phyloP scores from a whole-genome alignment of 2,329 filamentous ascomycete genomes.

The Botrytis squamosa region DNA sequence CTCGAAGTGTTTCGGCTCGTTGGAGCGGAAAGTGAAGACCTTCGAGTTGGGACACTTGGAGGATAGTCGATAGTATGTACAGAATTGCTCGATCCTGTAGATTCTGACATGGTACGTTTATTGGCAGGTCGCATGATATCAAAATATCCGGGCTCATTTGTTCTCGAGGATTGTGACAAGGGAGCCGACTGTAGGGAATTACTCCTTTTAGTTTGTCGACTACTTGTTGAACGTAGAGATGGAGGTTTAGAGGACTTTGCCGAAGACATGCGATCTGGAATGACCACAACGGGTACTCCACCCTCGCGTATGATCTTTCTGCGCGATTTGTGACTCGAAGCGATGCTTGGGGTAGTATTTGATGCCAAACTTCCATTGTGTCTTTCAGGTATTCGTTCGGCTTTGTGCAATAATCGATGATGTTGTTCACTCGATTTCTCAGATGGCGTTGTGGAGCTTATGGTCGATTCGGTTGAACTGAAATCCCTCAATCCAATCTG shows the following conservation, averaged over 20 bases:
- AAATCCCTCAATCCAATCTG: conserved; percentile 52
- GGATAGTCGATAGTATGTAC: conserved; percentile 60
- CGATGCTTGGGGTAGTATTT: conserved; percentile 49
- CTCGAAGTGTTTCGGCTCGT: conserved; percentile 58
- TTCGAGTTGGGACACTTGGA: conserved; percentile 55
- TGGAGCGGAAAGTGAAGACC: conserved; percentile 61
- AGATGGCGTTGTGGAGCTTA: conserved; percentile 46
- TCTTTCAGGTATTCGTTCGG: conserved; percentile 30
- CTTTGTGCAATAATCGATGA: conserved; percentile 34
- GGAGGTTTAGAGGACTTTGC: conserved; percentile 50
- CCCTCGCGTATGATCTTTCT: conserved; percentile 59
- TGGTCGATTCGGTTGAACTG: conserved; percentile 35
- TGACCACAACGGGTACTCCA: conserved; percentile 61
- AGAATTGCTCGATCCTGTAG: conserved; percentile 34
- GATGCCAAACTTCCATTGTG: conserved; percentile 47
- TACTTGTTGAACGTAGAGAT: conserved; percentile 63
- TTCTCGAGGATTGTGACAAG: conserved; percentile 44
- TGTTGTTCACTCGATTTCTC: conserved; percentile 35
- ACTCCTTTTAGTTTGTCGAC: conserved; percentile 53
- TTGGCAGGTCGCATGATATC: conserved; percentile 40
- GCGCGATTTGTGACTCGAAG: conserved; percentile 55
- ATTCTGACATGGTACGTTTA: conserved; percentile 37
- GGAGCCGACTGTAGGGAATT: conserved; percentile 52
- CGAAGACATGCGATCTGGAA: conserved; percentile 55
- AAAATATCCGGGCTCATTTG: conserved; percentile 47